A percentile compares a stretch with the other conserved stretches of the same genome.
Conservation (phyloP, 306 rosid genomes). For the Vicia sativa region DNA sequence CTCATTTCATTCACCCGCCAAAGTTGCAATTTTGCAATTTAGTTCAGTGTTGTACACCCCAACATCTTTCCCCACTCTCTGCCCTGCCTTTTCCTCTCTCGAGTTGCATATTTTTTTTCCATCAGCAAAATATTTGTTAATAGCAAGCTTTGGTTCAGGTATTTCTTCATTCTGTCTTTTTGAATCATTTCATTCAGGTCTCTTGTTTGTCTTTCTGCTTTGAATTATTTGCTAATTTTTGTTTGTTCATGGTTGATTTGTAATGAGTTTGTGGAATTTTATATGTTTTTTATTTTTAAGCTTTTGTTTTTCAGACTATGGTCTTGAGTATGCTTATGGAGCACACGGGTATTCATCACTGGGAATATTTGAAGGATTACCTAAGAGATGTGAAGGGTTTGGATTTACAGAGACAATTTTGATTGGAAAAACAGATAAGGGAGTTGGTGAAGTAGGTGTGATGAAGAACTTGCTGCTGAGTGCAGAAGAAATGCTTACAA, state of each 20-base stretch:
- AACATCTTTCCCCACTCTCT: neutral
- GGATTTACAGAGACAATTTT: conserved; percentile 68
- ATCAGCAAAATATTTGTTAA: neutral
- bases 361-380: conserved; percentile 88
- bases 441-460: conserved; percentile 55
- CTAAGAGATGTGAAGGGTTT: conserved; percentile 76
- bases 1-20: neutral
- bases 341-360: conserved; percentile 78
- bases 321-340: conserved; percentile 82
- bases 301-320: conserved; percentile 48
- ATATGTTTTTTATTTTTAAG: too few species aligned
- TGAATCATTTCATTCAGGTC: neutral
- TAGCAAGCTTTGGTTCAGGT: neutral
- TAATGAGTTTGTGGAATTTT: neutral
- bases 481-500: conserved; percentile 85
- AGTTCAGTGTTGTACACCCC: neutral
- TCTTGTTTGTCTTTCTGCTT: neutral
- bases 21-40: neutral
- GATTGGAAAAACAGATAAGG: conserved; percentile 73
- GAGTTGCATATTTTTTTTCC: neutral
- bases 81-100: neutral
- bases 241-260: neutral
- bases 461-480: conserved; percentile 65
- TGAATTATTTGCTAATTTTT: neutral
- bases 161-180: neutral